phyloP scores from a whole-genome alignment of 805 yeast genomes.

The Candida michaelii region DNA sequence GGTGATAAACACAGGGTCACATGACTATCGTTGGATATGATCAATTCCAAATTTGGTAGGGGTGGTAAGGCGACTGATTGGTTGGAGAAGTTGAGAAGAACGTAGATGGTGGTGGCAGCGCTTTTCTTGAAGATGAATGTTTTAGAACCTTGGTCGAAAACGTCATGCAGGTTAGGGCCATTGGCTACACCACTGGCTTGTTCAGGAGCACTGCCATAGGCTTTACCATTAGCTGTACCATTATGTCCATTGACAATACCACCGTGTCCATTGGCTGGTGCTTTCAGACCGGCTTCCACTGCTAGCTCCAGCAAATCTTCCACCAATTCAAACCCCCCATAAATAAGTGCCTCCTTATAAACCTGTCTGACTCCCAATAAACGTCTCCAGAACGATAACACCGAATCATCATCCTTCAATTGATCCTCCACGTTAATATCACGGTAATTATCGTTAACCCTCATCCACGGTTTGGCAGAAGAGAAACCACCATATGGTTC shows the following conservation, averaged over 20 bases:
- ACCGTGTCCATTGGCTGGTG: too few relatives aligned
- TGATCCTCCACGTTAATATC: constrained; percentile 50
- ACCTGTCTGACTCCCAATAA: constrained; percentile 44
- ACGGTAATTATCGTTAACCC: constrained; percentile 48
- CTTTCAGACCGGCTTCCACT: too few relatives aligned
- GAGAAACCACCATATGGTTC: constrained; percentile 54
- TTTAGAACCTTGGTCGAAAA: constrained; percentile 38
- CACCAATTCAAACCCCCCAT: constrained; percentile 47
- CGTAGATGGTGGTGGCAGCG: constrained; percentile 26
- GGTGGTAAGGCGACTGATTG: constrained; percentile 28
- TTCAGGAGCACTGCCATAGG: too few relatives aligned
- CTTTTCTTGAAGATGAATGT: constrained; percentile 44
- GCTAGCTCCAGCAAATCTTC: too few relatives aligned
- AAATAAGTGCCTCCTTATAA: constrained; percentile 42
- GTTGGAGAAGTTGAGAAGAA: constrained; percentile 45
- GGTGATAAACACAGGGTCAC: constrained; percentile 29
- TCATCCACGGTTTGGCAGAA: constrained; percentile 50
- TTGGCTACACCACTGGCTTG: too few relatives aligned
- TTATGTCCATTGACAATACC: too few relatives aligned
- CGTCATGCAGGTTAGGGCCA: too few relatives aligned
- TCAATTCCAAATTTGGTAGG: constrained; percentile 24
- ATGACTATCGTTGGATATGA: constrained; percentile 28
- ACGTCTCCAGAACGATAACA: constrained; percentile 46
- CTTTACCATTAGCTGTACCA: too few relatives aligned
- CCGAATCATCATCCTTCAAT: constrained; percentile 43